Evolutionary conservation across 2,329 filamentous ascomycete genomes (phyloP), one percentile per base, ranked within the genome.

Genomic region (Fusarium solani-melongenae): DNA sequence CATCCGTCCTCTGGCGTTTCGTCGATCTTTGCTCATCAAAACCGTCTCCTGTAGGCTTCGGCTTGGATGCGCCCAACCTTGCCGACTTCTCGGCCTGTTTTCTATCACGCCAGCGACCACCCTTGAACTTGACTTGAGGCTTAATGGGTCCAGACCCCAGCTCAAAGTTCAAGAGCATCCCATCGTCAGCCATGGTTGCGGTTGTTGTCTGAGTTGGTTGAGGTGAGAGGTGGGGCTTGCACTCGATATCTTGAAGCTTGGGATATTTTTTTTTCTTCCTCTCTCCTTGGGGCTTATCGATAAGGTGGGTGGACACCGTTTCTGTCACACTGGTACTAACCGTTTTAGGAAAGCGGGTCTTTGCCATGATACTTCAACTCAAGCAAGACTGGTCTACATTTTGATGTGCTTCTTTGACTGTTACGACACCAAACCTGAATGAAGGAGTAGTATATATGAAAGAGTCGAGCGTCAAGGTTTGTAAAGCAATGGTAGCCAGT

Each of bases 151-250:
- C 88, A 69, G 94, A 91, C 31, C 90, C 89, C 66, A 98, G 86
- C 77, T 94, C 92, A 81, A 98, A 98, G 79, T 98, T 98, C 80
- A 98, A 87, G 66, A 98, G 89, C 90, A 99, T 93, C 76, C 95
- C 95, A 91, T 97, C 94, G 86, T 98, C 95, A 60, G 94, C 94
- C 95, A 98, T 98, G 69, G 39, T 73, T 63, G 69, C 62, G 58
- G 58, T 68, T 68, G 55, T 66, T 61, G 57, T 51, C 61, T 36
- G 69, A 33, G 71, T 67, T 65, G 72, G 69, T 55, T 70, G 74
- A 68, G 49, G 53, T 61, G 67, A 63, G 58, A 71, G 74, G 76
- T 78, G 76, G 74, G 73, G 71, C 69, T 69, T 66, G 38, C 38
- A 22, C 24, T 63, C 12, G 62, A 65, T 65, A 49, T 62, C 62